A percentile compares a stretch with the other conserved stretches of the same genome.
These are phyloP conservation scores for Podaxis rugospora DNA, from an alignment of 768 basidiomycete species.

Conservation along the genomic window DNA sequence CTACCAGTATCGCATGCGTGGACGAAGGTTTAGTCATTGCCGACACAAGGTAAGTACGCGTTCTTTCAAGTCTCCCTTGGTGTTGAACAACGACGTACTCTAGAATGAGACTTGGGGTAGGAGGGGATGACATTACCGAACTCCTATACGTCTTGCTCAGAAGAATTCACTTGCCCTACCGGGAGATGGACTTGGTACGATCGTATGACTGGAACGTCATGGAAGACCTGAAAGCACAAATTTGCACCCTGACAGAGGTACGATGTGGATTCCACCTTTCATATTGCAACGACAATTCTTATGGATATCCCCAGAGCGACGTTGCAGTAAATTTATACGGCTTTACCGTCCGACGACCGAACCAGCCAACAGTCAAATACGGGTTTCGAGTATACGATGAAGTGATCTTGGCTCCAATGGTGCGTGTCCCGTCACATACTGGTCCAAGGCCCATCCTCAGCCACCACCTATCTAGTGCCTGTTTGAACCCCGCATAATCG, in stretches of 20 bases:
- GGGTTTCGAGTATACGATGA: constrained; percentile 92
- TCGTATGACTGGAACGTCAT: constrained; percentile 88
- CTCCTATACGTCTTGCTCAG: constrained; percentile 78
- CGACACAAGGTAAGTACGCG: constrained; percentile 69
- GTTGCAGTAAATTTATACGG: constrained; percentile 90
- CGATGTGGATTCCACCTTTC: constrained; percentile 16
- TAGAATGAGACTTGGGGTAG: constrained; percentile 80
- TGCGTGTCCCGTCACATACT: constrained; percentile 27
- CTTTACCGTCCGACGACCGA: constrained; percentile 78
- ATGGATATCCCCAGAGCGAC: constrained; percentile 53
- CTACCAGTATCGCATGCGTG: constrained; percentile 85
- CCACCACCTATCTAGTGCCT: constrained; percentile 57
- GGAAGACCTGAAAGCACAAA: constrained; percentile 82
- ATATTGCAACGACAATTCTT: constrained; percentile 6
- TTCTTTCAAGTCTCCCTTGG: not conserved
- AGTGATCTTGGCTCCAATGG: constrained; percentile 92
- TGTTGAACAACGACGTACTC: constrained; percentile 8
- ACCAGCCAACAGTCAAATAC: constrained; percentile 79
- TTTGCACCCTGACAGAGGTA: constrained; percentile 89
- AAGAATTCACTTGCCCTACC: constrained; percentile 84
- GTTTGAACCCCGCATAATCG: constrained; percentile 90
- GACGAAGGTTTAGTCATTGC: constrained; percentile 88
- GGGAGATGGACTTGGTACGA: constrained; percentile 69
- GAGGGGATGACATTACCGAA: constrained; percentile 93
- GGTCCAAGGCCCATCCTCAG: not conserved